Evolutionary conservation across 495 filamentous ascomycete species (phyloP).

Genomic region (Usnea hakonensis): DNA sequence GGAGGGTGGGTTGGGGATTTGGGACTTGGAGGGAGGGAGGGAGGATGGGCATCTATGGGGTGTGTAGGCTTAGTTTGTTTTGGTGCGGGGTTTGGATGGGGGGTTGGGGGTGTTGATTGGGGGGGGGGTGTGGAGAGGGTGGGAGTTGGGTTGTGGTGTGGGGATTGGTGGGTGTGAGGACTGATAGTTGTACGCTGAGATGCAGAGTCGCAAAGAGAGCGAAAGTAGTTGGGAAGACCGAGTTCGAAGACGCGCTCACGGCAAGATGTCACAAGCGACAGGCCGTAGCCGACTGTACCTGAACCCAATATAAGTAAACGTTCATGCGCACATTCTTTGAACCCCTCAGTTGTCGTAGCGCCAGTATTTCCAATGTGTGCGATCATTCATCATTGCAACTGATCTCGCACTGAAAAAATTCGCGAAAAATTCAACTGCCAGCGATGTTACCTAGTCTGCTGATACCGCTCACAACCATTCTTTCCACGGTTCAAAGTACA

Average conservation of each 20-base stretch:
- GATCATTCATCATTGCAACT: not conserved
- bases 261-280: not conserved
- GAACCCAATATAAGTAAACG: not conserved
- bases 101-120: conserved; percentile 61
- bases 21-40: too few species aligned
- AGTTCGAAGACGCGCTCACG: not conserved
- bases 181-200: not conserved
- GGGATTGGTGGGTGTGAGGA: too few species aligned
- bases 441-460: not conserved
- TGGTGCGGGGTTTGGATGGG: conserved; percentile 88
- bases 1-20: too few species aligned
- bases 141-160: conserved; percentile 63
- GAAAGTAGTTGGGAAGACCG: not conserved
- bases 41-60: conserved; percentile 60
- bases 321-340: not conserved
- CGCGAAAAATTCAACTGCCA: not conserved
- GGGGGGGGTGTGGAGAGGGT: conserved; percentile 44
- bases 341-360: not conserved
- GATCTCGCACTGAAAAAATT: not conserved
- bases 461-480: not conserved
- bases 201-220: not conserved
- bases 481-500: not conserved
- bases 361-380: not conserved
- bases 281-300: not conserved
- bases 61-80: too few species aligned